These are phyloP conservation scores for Spinellus fusiger DNA, from an alignment of 192 early-diverging fungal genomes.

Conservation along the genomic window DNA sequence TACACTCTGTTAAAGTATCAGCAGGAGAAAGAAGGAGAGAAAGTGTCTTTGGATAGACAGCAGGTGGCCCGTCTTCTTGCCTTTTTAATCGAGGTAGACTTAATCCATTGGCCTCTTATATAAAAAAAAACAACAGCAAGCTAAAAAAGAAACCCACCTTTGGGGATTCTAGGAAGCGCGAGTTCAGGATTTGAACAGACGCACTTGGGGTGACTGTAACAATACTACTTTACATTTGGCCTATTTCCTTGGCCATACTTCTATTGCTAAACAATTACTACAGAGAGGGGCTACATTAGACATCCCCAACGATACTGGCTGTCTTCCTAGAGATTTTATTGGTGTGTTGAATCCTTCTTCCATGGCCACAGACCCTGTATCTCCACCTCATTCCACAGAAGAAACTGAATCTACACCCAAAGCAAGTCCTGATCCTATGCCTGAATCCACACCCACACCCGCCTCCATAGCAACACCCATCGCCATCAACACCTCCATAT, in stretches of 20 bases:
- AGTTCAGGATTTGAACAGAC: slow-evolving; percentile 11
- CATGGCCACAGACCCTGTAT: neutral
- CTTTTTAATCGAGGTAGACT: slow-evolving; percentile 16
- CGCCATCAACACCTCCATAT: too few species aligned
- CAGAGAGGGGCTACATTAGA: slow-evolving; percentile 2
- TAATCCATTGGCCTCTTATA: neutral
- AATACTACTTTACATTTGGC: slow-evolving; percentile 25
- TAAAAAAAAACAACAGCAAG: neutral
- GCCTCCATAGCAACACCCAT: too few species aligned
- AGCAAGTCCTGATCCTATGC: too few species aligned
- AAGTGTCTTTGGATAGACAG: neutral
- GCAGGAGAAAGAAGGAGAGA: neutral
- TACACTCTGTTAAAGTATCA: slow-evolving; percentile 6
- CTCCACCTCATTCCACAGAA: too few species aligned
- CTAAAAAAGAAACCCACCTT: neutral
- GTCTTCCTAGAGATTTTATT: slow-evolving; percentile 10
- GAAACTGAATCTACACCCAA: too few species aligned
- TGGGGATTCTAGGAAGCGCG: slow-evolving; percentile 1
- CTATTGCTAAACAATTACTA: slow-evolving; percentile 11
- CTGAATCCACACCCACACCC: too few species aligned
- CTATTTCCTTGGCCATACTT: slow-evolving; percentile 10
- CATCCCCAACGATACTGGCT: slow-evolving; percentile 14
- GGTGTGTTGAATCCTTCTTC: neutral
- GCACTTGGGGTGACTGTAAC: slow-evolving; percentile 15
- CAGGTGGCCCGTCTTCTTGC: neutral